These are phyloP conservation scores for Calocybe cyanea DNA, from an alignment of 768 basidiomycete genomes.

Conservation along the genomic window DNA sequence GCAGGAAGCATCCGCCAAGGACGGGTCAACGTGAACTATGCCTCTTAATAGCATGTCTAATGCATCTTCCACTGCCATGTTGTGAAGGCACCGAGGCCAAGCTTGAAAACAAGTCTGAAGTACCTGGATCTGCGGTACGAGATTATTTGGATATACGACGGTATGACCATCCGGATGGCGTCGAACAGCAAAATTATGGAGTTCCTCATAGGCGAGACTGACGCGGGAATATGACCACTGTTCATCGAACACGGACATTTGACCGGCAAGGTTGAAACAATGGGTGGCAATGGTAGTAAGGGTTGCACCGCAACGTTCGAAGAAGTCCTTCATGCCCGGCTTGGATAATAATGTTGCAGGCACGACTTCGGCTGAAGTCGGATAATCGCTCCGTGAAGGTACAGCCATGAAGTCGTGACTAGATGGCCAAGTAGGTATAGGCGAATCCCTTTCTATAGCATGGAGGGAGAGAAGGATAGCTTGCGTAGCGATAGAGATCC, in stretches of 20 bases:
- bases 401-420: slow-evolving; percentile 59
- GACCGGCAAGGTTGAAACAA: slow-evolving; percentile 63
- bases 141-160: slow-evolving; percentile 63
- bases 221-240: slow-evolving; percentile 69
- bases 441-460: slow-evolving; percentile 66
- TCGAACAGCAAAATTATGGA: slow-evolving; percentile 62
- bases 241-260: slow-evolving; percentile 83
- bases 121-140: slow-evolving; percentile 61
- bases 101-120: slow-evolving; percentile 76
- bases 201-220: slow-evolving; percentile 62
- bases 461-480: slow-evolving; percentile 73
- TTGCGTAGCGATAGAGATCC: slow-evolving; percentile 69
- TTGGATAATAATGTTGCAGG: slow-evolving; percentile 54
- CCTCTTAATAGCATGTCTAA: slow-evolving; percentile 79
- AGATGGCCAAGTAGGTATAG: slow-evolving; percentile 75
- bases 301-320: slow-evolving; percentile 58
- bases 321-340: slow-evolving; percentile 67
- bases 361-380: slow-evolving; percentile 61
- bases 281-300: slow-evolving; percentile 53
- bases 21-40: slow-evolving; percentile 81
- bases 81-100: slow-evolving; percentile 75
- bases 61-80: slow-evolving; percentile 52
- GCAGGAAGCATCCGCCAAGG: slow-evolving; percentile 63
- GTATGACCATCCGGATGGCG: slow-evolving; percentile 59
- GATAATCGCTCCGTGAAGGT: slow-evolving; percentile 62